Percentiles rank a stretch among this genome's conserved stretches.
Evolutionary conservation across 2,329 filamentous ascomycete genomes (phyloP).

Genomic region (Cryphonectria radicalis): DNA sequence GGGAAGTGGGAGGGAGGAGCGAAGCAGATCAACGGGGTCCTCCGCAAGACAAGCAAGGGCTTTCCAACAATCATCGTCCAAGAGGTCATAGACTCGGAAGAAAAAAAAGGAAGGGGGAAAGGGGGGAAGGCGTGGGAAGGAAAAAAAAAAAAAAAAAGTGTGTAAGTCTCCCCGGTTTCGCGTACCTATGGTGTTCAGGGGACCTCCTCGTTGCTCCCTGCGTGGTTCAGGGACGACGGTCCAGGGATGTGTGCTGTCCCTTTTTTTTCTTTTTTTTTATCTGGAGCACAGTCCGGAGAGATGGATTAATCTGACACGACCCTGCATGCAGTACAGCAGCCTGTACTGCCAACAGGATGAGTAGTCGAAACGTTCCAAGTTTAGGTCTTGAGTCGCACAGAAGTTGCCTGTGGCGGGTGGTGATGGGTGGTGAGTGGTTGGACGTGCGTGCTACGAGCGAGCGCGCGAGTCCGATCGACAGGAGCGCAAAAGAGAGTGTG

Average conservation of each 20-base stretch:
- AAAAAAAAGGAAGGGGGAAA: background rate
- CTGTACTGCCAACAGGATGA: background rate
- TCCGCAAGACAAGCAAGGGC: background rate
- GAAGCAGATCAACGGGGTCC: background rate
- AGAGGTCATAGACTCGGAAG: background rate
- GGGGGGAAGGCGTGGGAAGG: too few species aligned
- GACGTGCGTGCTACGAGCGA: background rate
- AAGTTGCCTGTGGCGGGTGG: background rate
- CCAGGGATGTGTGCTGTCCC: background rate
- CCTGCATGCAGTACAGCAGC: background rate
- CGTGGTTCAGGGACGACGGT: background rate
- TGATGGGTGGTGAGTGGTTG: background rate
- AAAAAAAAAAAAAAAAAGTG: too few species aligned
- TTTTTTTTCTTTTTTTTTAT: background rate
- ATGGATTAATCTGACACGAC: background rate
- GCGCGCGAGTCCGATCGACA: background rate
- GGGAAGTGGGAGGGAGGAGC: too few species aligned
- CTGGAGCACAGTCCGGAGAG: background rate
- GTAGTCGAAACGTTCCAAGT: background rate
- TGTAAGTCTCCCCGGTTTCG: background rate
- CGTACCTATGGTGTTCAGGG: slow-evolving; percentile 14
- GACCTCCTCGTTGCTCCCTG: background rate
- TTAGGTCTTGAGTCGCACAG: background rate
- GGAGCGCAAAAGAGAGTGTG: background rate
- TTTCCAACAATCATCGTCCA: background rate